Evolutionary conservation across 169 alveolate species (phyloP), one percentile per base, ranked within the genome.

Genomic region (Theileria sp.): DNA sequence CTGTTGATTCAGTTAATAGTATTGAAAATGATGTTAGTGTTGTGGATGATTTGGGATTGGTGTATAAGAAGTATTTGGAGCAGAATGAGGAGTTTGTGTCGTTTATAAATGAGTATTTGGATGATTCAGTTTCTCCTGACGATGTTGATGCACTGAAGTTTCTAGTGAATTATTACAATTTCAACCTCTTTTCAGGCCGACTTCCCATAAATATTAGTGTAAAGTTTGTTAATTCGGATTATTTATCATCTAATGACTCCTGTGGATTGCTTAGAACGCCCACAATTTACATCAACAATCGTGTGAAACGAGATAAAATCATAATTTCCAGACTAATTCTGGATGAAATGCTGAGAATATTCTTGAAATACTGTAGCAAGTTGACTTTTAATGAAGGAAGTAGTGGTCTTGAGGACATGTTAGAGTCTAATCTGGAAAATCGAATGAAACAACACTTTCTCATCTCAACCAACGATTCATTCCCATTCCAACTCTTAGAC

Each of bases 181-280:
- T 65, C 69, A 85, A 85, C 76, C 76, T 85, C 1, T 85, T 85
- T 44, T 87, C 87, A n/a, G 91, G 91, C 13, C 49, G 91, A n/a
- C 76, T 85, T 19, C 91, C 91, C 28, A 85, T 79, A 21, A 81
- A 77, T 72, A 38, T 85, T 12, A 25, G 30, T 12, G 49, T 78
- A 8, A 74, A 3, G 71, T 85, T 85, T 66, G 69, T 64, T 21
- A 44, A 15, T 4, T 71, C 54, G 15, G 80, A 79, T 21, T 73
- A 64, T 58, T 78, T 79, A 23, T 85, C 87, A 32, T 73, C 84
- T 17, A 77, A 85, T 51, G 85, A 78, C 25, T 66, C 58, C 21
- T 66, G 58, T 28, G 54, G 73, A 36, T 15, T 26, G n/a, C 19
- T 85, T 26, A 64, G 30, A 7, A 62, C 49, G 9, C 87, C 87